phyloP scores from a whole-genome alignment of 2,329 filamentous ascomycete species.

The Penicillium sp. region DNA sequence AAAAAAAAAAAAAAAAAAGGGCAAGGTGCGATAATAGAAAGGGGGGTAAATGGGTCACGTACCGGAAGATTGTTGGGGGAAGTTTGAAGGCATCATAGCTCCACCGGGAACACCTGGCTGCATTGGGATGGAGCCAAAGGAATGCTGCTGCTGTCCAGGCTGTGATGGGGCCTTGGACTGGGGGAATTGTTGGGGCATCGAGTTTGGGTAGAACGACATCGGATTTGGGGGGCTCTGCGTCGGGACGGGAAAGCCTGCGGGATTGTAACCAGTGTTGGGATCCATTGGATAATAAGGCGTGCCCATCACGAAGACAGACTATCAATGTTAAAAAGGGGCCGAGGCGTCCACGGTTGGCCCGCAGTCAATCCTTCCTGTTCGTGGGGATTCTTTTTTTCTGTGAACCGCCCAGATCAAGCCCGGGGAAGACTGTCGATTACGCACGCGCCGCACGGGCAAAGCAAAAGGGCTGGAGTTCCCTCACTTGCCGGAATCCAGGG shows the following conservation, averaged over 20 bases:
- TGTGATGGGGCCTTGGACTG: slow-evolving; percentile 35
- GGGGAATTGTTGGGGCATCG: slow-evolving; percentile 32
- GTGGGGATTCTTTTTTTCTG: neutral
- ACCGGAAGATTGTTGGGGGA: slow-evolving; percentile 36
- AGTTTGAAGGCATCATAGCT: slow-evolving; percentile 41
- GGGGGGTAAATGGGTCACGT: slow-evolving; percentile 18
- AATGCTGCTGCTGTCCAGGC: slow-evolving; percentile 32
- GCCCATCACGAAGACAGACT: slow-evolving; percentile 8
- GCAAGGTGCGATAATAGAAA: slow-evolving; percentile 9
- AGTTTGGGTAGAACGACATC: slow-evolving; percentile 39
- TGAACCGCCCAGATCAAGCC: neutral
- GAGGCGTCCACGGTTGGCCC: slow-evolving; percentile 12
- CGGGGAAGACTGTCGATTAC: slow-evolving; percentile 12
- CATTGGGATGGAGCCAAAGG: slow-evolving; percentile 37
- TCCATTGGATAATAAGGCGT: slow-evolving; percentile 24
- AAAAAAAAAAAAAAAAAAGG: neutral
- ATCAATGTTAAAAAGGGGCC: slow-evolving; percentile 11
- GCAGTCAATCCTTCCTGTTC: slow-evolving; percentile 6
- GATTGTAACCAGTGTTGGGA: slow-evolving; percentile 24
- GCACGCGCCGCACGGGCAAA: slow-evolving; percentile 24
- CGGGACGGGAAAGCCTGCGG: slow-evolving; percentile 36
- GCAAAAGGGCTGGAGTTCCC: neutral
- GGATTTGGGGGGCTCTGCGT: slow-evolving; percentile 35
- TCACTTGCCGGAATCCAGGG: slow-evolving; percentile 21
- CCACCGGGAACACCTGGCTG: slow-evolving; percentile 37